Evolutionary conservation across 2,329 filamentous ascomycete genomes (phyloP).

Genomic region (Colletotrichum coccodes): DNA sequence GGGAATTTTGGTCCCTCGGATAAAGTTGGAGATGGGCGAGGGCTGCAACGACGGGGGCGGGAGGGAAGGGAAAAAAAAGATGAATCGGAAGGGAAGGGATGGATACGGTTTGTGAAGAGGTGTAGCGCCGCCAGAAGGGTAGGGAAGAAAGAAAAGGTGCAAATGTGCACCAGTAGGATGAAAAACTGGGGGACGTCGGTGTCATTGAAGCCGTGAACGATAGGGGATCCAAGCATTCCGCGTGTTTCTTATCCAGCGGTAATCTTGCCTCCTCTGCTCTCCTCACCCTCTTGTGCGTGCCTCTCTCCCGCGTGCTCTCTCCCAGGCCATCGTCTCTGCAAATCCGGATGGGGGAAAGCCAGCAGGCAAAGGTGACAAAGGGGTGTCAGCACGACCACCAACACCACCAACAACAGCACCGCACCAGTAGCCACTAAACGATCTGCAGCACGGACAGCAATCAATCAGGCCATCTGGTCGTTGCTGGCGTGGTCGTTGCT

Average conservation of each 20-base stretch:
- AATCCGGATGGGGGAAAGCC: conserved; percentile 28
- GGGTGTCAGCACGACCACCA: conserved; percentile 11
- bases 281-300: background rate
- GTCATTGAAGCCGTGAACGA: conserved; percentile 33
- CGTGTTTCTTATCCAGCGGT: conserved; percentile 6
- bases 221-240: conserved; percentile 31
- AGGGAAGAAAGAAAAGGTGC: background rate
- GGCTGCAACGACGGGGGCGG: conserved; percentile 21
- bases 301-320: background rate
- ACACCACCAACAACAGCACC: background rate
- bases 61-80: conserved; percentile 37
- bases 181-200: conserved; percentile 22
- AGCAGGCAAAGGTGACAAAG: conserved; percentile 24
- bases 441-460: conserved; percentile 20
- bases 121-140: background rate
- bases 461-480: background rate
- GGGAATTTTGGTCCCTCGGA: conserved; percentile 26
- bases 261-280: background rate
- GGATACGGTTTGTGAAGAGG: background rate
- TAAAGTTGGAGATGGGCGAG: conserved; percentile 28
- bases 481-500: background rate
- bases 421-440: conserved; percentile 6
- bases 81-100: conserved; percentile 24
- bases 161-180: background rate
- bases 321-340: conserved; percentile 22